Percentiles rank a stretch among this genome's conserved stretches.
Conservation (phyloP, 257 asterid genomes). For the Salvia splendens region DNA sequence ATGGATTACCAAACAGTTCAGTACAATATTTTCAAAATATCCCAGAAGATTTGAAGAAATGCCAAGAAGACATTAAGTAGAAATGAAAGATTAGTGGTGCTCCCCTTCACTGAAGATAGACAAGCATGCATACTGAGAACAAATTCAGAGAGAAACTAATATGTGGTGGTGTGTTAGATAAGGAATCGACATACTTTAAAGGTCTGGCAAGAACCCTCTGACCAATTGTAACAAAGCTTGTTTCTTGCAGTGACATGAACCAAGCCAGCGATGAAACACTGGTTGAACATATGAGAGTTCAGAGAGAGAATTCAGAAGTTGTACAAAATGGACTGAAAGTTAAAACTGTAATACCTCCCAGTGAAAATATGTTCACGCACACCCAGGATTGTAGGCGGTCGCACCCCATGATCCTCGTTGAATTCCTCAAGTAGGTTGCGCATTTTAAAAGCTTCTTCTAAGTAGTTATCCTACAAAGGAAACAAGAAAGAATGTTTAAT, state of each 20-base stretch:
- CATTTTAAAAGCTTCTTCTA: conserved; percentile 99
- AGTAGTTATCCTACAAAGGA: conserved; percentile 73
- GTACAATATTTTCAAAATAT: too few relatives aligned
- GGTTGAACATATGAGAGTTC: conserved; percentile 39
- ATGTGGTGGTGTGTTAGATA: conserved; percentile 11
- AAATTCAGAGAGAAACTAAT: not conserved
- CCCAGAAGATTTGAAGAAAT: conserved; percentile 2
- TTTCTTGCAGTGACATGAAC: conserved; percentile 99
- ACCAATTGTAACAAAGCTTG: conserved; percentile 98
- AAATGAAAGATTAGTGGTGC: not conserved
- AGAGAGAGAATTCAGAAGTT: conserved; percentile 22
- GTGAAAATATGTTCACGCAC: conserved; percentile 97
- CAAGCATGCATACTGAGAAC: not conserved
- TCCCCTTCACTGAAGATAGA: too few relatives aligned
- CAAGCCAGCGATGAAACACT: conserved; percentile 99
- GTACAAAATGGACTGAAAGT: conserved; percentile 22
- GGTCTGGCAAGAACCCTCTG: conserved; percentile 99
- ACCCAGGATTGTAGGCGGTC: conserved; percentile 92
- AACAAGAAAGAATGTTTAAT: conserved; percentile 25
- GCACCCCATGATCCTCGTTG: conserved; percentile 94
- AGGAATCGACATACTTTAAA: conserved; percentile 63
- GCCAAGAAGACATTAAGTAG: not conserved
- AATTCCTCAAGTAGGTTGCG: conserved; percentile 96
- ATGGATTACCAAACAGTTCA: conserved; percentile 22
- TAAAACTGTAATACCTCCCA: conserved; percentile 64